These are phyloP conservation scores for Coniochaeta pulveracea DNA, from an alignment of 2,329 filamentous ascomycete species.

Conservation along the genomic window DNA sequence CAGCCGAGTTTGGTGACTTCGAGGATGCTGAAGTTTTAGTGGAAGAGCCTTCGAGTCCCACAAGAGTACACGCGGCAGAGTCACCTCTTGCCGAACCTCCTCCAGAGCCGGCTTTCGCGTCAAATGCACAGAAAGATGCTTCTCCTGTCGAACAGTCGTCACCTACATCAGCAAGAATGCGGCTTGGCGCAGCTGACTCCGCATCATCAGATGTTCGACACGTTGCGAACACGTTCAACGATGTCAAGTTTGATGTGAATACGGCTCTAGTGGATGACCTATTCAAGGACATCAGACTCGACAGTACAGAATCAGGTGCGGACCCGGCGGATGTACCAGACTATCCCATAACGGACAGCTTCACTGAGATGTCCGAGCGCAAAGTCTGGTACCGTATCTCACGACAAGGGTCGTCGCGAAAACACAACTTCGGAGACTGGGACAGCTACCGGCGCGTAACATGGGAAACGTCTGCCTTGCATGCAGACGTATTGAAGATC, in stretches of 20 bases:
- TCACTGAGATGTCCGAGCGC: constrained; percentile 43
- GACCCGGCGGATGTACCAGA: constrained; percentile 24
- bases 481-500: constrained; percentile 41
- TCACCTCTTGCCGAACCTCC: no score
- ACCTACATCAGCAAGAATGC: no score
- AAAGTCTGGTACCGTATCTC: constrained; percentile 56
- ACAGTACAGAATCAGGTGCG: constrained; percentile 25
- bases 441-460: constrained; percentile 48
- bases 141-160: not conserved
- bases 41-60: not conserved
- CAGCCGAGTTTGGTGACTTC: constrained; percentile 18
- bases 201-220: no score
- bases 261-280: constrained; percentile 7
- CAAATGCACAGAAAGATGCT: not conserved
- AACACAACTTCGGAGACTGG: constrained; percentile 44
- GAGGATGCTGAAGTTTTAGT: constrained; percentile 14
- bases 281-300: constrained; percentile 18
- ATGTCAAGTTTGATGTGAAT: constrained; percentile 1
- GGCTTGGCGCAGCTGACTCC: no score
- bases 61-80: no score
- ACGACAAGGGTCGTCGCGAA: constrained; percentile 44
- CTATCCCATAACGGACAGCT: constrained; percentile 37
- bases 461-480: constrained; percentile 44
- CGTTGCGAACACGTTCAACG: not conserved
- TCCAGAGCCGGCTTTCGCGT: constrained; percentile 1